Evolutionary conservation across 2,329 filamentous ascomycete species (phyloP), one percentile per base, ranked within the genome.

Genomic region (Colletotrichum sp.): DNA sequence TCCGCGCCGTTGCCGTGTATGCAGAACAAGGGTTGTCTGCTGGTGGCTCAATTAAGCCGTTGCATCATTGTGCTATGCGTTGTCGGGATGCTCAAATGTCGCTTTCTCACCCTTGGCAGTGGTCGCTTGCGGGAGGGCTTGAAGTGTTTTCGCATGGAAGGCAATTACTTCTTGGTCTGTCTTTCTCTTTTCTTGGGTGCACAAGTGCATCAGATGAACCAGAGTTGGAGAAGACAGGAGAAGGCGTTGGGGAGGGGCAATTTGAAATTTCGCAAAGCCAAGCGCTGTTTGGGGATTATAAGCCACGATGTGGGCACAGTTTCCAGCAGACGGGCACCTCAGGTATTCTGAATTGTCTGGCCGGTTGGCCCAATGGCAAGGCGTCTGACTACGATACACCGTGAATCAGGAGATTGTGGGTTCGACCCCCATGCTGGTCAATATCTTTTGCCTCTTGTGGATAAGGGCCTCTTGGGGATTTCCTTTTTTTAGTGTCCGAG

Each of bases 331-430:
- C 57, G 71, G 29, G 11, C 68, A 59, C 24, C 43, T 4, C 0
- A 63, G 62, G n/a, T 66, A 34, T 27, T 71, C 55, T 38, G 8
- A 33, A 43, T 38, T 73, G 62, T 73, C 68, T 67, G 72, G 72
- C 72, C 72, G 72, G 72, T 73, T 84, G 81, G 81, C 80, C 81
- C 80, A 82, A 82, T 84, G 82, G 79, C 82, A 84, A 83, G 82
- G 82, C 83, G 83, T 84, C 82, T 84, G 82, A 84, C 83, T 84
- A 84, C 82, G 82, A 84, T 59, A 59, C 6, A 63, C 21, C 55
- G 71, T 74, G 72, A 67, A 74, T 74, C 72, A 74, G 72, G 72
- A 74, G 72, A 74, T 74, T 74, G 62, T 71, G 72, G 72, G 72
- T 73, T 73, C 72, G 72, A 73, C 72, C 72, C 72, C 72, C 72